A percentile compares a stretch with the other conserved stretches of the same genome.
These are phyloP conservation scores for Sporothrix inflata DNA, from an alignment of 2,329 filamentous ascomycete genomes.

Conservation along the genomic window DNA sequence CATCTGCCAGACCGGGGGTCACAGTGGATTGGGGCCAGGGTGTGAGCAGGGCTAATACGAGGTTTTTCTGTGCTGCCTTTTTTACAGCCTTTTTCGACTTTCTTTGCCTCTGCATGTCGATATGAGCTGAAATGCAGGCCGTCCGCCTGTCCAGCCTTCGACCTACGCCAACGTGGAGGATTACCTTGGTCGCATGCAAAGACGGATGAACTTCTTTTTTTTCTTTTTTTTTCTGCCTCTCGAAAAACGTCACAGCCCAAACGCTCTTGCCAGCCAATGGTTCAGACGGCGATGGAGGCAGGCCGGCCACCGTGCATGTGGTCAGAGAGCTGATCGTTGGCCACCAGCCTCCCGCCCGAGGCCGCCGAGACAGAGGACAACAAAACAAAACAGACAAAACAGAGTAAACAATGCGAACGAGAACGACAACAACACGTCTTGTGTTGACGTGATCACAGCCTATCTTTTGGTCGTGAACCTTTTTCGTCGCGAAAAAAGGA, in stretches of 20 bases:
- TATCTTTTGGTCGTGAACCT: not conserved
- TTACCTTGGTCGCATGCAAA: not conserved
- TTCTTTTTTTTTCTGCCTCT: too few species aligned
- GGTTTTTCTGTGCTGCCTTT: not conserved
- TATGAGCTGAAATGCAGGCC: slow-evolving; percentile 15
- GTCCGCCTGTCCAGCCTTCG: not conserved
- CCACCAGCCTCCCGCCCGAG: not conserved
- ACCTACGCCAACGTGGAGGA: not conserved
- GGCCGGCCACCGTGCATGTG: not conserved
- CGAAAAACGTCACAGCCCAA: not conserved
- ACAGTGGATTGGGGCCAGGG: not conserved
- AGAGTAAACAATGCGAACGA: not conserved
- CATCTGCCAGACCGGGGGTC: slow-evolving; percentile 19
- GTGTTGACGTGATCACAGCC: not conserved
- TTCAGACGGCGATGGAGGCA: not conserved
- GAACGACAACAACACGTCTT: not conserved
- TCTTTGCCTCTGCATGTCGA: not conserved
- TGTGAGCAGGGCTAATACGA: not conserved
- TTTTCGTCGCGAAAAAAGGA: not conserved
- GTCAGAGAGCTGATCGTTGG: slow-evolving; percentile 1
- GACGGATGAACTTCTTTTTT: not conserved
- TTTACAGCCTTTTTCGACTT: slow-evolving; percentile 9
- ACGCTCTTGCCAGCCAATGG: slow-evolving; percentile 9
- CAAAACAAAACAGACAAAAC: not conserved
- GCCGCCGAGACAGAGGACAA: not conserved